Evolutionary conservation across 1,284 basidiomycete species (phyloP), one percentile per base, ranked within the genome.

Genomic region (Ceratobasidium sp.): DNA sequence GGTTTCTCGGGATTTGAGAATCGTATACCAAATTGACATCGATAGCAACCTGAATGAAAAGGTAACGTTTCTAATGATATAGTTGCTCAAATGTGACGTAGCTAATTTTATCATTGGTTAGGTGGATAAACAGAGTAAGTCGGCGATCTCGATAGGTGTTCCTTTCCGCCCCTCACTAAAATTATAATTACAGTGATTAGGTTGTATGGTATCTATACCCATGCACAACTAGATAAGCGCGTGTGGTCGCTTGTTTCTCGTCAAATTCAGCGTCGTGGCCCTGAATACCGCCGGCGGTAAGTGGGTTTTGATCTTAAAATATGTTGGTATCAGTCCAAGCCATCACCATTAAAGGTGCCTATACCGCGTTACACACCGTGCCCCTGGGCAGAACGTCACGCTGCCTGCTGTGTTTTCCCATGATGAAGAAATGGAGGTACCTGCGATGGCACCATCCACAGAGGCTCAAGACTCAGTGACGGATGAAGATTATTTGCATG

Each of bases 161-260:
- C n/a, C n/a, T n/a, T n/a, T n/a, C n/a, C n/a, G n/a, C n/a, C n/a
- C n/a, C n/a, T n/a, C n/a, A n/a, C n/a, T n/a, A n/a, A n/a, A n/a
- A n/a, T n/a, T n/a, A n/a, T n/a, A n/a, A n/a, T n/a, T 25, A n/a
- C 38, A 70, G 67, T 69, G 3, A 73, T 72, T 42, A 70, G 57
- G 40, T 35, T 74, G 13, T 75, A 74, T 60, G 75, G 74, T 17
- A 49, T 76, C 17, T 72, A 68, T 20, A 70, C 74, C 2, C 75
- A 73, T 27, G 73, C 73, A 1, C 70, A 73, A 47, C 53, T 76
- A n/a, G 73, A 75, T 42, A 45, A 71, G 25, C 53, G 74, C 1
- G 67, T 75, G 15, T 75, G 74, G 74, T 40, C 58, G n/a, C 62
- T 72, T 3, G 68, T 76, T 17, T 69, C 73, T 7, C n/a, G n/a